Evolutionary conservation across 345 rosid genomes (phyloP).

Genomic region (Populus nigra): DNA sequence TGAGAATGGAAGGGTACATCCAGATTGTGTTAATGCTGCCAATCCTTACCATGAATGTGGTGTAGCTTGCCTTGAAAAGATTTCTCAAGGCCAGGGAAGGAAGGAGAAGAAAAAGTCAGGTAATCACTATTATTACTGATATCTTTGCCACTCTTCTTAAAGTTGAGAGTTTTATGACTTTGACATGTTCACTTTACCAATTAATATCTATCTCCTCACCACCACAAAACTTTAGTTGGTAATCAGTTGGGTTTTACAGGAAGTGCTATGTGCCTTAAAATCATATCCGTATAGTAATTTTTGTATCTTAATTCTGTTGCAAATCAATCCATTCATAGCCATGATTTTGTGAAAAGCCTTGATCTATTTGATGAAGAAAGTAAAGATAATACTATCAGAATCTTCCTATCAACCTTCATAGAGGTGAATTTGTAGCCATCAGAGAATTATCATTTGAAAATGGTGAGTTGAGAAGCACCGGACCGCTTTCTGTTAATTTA

Average conservation of each 20-base stretch:
- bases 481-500: background rate
- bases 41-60: conserved; percentile 42
- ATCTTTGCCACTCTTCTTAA: background rate
- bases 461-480: background rate
- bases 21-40: conserved; percentile 24
- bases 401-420: background rate
- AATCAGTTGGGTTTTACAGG: background rate
- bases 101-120: conserved; percentile 27
- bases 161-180: background rate
- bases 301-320: background rate
- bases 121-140: background rate
- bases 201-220: background rate
- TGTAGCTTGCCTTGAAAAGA: conserved; percentile 28
- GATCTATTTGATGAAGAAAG: background rate
- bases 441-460: background rate
- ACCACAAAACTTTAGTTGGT: background rate
- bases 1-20: conserved; percentile 28
- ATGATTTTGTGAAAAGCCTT: background rate
- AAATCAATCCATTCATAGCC: background rate
- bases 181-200: background rate
- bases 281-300: background rate
- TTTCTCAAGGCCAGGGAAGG: conserved; percentile 15
- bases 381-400: background rate
- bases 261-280: background rate
- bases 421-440: background rate